Percentiles rank a stretch among this genome's conserved stretches.
These are phyloP conservation scores for Populus deltoides DNA, from an alignment of 345 rosid species.

Conservation along the genomic window DNA sequence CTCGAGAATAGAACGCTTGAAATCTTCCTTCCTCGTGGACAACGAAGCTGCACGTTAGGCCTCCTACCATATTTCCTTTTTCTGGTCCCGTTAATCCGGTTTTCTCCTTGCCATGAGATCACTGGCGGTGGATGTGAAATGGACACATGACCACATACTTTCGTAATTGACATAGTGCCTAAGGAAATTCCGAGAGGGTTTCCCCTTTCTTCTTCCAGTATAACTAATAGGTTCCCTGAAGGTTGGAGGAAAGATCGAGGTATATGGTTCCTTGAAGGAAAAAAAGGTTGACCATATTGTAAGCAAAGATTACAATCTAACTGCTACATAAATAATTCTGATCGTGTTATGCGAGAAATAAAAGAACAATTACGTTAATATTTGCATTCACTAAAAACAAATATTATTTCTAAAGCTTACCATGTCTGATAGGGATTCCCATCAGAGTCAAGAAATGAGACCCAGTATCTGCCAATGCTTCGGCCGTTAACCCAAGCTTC, in stretches of 20 bases:
- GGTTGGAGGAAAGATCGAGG: slow-evolving; percentile 41
- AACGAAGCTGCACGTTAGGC: slow-evolving; percentile 19
- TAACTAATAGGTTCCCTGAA: not conserved
- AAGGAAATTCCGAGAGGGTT: not conserved
- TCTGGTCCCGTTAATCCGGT: not conserved
- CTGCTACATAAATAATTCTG: not conserved
- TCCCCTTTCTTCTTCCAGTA: not conserved
- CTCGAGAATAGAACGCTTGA: slow-evolving; percentile 31
- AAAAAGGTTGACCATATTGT: not conserved
- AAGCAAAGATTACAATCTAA: not conserved
- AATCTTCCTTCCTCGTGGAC: slow-evolving; percentile 26
- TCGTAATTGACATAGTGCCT: not conserved
- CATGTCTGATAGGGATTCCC: slow-evolving; percentile 64
- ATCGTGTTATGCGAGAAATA: not conserved
- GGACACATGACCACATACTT: slow-evolving; percentile 15
- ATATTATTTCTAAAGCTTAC: slow-evolving; percentile 24
- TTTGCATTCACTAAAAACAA: not conserved
- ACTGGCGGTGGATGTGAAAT: slow-evolving; percentile 18
- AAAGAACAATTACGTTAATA: not conserved
- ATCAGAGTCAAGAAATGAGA: slow-evolving; percentile 40
- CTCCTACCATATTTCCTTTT: slow-evolving; percentile 5
- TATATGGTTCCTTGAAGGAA: slow-evolving; percentile 39
- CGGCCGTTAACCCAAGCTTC: slow-evolving; percentile 75
- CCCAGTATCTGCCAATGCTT: slow-evolving; percentile 70
- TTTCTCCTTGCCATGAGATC: slow-evolving; percentile 12